Conservation (phyloP, 192 early-diverging fungal species). For the Backusella tuberculispora region DNA sequence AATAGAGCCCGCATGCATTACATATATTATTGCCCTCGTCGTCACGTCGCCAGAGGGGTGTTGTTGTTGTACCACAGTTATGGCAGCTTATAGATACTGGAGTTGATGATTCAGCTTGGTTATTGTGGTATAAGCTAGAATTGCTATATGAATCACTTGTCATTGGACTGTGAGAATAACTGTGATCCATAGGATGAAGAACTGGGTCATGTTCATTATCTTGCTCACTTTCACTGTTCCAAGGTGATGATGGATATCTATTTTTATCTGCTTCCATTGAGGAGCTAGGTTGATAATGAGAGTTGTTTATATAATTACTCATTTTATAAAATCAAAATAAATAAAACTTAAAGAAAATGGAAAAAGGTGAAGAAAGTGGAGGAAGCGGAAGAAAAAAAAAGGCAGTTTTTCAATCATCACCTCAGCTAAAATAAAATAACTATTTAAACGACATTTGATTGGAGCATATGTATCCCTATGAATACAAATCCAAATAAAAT, state of each 20-base stretch:
- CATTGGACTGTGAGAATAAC: constrained; percentile 11
- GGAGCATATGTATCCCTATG: background rate
- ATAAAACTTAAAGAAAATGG: constrained; percentile 1
- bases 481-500: constrained; percentile 11
- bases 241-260: background rate
- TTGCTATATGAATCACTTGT: background rate
- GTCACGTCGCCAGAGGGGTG: constrained; percentile 79
- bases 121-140: constrained; percentile 1
- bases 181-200: constrained; percentile 2
- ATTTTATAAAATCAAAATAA: background rate
- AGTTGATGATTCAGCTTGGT: background rate
- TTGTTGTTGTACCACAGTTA: constrained; percentile 68
- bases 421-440: constrained; percentile 13
- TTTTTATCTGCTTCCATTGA: background rate
- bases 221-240: constrained; percentile 6
- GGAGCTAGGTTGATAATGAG: background rate
- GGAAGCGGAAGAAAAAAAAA: background rate
- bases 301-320: background rate
- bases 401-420: background rate
- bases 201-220: background rate
- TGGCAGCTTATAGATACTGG: constrained; percentile 45
- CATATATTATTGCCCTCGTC: constrained; percentile 71
- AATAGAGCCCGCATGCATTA: constrained; percentile 92
- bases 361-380: background rate
- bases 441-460: constrained; percentile 8